phyloP scores from a whole-genome alignment of 2,329 filamentous ascomycete genomes.

The Trichoderma aggressivum region DNA sequence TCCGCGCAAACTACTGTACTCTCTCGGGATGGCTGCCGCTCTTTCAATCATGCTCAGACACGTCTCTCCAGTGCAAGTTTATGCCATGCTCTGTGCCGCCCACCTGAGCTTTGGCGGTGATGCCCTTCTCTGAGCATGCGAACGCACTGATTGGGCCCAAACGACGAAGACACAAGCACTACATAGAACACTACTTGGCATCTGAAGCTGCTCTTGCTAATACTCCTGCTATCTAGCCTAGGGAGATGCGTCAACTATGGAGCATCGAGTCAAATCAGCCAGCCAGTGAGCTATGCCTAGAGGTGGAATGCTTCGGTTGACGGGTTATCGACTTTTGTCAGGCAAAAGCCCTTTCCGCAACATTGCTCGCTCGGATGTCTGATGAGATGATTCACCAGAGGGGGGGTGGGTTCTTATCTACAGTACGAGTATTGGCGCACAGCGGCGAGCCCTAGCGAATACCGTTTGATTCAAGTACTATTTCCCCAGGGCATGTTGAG shows the following conservation, averaged over 20 bases:
- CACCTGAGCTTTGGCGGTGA: background rate
- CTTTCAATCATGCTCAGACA: conserved; percentile 7
- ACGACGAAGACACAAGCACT: background rate
- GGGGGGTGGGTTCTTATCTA: background rate
- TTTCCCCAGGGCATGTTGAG: background rate
- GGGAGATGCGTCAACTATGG: background rate
- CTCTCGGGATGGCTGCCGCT: background rate
- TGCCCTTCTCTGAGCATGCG: background rate
- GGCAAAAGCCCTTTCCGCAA: background rate
- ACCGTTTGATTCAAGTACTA: background rate
- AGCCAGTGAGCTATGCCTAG: background rate
- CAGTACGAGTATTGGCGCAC: background rate
- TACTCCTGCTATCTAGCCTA: background rate
- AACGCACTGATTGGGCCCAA: background rate
- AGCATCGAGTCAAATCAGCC: background rate
- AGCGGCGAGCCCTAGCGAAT: background rate
- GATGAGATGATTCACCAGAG: background rate
- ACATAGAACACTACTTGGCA: background rate
- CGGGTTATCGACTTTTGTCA: background rate
- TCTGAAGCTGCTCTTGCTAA: background rate
- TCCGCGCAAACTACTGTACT: background rate
- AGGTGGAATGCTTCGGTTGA: background rate
- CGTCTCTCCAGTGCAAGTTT: background rate
- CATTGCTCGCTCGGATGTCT: background rate
- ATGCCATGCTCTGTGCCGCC: background rate